Conservation (phyloP, 2,329 filamentous ascomycete genomes). For the Diaporthe longicolla region DNA sequence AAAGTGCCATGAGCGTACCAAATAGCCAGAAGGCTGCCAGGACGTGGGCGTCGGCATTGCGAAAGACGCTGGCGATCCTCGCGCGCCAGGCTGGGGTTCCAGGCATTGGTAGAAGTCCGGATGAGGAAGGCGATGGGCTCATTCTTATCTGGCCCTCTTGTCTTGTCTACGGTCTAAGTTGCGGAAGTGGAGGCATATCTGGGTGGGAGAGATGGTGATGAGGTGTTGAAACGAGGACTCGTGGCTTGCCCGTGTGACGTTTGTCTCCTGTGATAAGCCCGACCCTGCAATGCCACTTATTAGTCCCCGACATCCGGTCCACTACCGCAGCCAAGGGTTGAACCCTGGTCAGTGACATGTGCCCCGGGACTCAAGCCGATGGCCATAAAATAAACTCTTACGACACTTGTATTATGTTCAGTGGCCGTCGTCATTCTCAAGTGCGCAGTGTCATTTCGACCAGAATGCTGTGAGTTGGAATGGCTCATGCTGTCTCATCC, state of each 20-base stretch:
- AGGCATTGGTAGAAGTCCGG: constrained; percentile 68
- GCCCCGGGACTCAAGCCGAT: too few species aligned
- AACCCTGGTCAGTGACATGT: neutral
- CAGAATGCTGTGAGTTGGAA: too few species aligned
- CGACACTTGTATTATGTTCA: too few species aligned
- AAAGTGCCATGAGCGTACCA: constrained; percentile 68
- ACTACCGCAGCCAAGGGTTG: neutral
- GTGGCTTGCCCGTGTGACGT: constrained; percentile 24
- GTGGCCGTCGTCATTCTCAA: too few species aligned
- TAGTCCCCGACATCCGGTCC: neutral
- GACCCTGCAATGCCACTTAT: neutral
- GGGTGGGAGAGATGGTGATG: too few species aligned
- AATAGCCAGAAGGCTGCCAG: constrained; percentile 93
- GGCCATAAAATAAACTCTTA: too few species aligned
- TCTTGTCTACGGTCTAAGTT: constrained; percentile 10
- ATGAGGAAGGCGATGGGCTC: constrained; percentile 57
- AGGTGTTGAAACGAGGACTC: neutral
- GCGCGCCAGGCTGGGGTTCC: constrained; percentile 74
- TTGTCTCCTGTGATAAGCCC: neutral
- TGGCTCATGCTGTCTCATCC: too few species aligned
- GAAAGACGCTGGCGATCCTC: constrained; percentile 74
- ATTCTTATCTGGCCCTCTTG: constrained; percentile 47
- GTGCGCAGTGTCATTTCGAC: too few species aligned
- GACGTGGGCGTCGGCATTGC: constrained; percentile 78
- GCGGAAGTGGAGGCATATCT: neutral